phyloP scores from a whole-genome alignment of 164 flowering plant genomes.

The Liriodendron chinense region DNA sequence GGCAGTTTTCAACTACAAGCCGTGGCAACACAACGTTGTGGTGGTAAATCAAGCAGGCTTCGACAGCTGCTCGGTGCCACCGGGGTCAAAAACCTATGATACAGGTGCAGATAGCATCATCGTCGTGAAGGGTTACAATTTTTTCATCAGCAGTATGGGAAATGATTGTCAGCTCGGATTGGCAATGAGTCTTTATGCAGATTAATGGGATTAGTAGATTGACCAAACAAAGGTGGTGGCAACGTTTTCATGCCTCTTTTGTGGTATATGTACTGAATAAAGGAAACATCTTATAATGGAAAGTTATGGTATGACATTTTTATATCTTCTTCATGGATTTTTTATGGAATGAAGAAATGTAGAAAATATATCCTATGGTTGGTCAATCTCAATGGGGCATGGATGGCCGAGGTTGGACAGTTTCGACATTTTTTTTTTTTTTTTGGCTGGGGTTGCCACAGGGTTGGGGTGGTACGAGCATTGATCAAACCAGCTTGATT shows the following conservation, averaged over 20 bases:
- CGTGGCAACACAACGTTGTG: slow-evolving; percentile 3
- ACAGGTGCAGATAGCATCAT: neutral
- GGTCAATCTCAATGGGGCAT: no score
- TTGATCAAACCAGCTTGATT: no score
- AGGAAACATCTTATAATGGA: no score
- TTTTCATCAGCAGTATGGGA: neutral
- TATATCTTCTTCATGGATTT: no score
- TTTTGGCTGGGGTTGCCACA: no score
- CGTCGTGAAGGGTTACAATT: neutral
- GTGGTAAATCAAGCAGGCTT: neutral
- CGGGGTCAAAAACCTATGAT: neutral
- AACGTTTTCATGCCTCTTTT: neutral
- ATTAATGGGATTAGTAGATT: neutral
- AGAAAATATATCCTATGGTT: no score
- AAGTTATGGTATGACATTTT: no score
- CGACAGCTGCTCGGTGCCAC: neutral
- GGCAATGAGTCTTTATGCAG: neutral
- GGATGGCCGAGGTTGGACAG: no score
- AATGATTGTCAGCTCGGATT: neutral
- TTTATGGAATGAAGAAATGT: no score
- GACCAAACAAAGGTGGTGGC: neutral
- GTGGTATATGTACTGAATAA: no score
- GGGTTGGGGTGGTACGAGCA: no score
- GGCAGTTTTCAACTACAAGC: slow-evolving; percentile 5
- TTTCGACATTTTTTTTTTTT: no score